Evolutionary conservation across 2,329 filamentous ascomycete species (phyloP).

Genomic region (Epichloe bromicola): DNA sequence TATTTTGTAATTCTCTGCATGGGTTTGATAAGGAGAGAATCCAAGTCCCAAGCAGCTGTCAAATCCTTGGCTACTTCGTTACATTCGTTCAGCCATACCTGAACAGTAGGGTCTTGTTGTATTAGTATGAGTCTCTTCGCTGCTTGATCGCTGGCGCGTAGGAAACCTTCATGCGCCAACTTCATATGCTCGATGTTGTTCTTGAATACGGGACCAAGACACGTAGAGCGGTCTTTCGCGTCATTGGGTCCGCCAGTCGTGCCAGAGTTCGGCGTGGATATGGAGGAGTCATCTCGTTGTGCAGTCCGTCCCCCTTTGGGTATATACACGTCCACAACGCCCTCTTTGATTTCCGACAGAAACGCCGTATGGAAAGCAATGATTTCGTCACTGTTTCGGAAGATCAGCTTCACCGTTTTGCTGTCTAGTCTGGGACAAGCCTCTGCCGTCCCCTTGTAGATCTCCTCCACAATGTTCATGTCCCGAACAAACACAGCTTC

Average conservation of each 20-base stretch:
- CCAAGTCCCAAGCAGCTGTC: slow-evolving; percentile 86
- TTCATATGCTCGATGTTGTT: slow-evolving; percentile 49
- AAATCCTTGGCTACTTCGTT: slow-evolving; percentile 85
- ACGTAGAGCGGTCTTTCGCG: slow-evolving; percentile 37
- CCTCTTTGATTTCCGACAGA: slow-evolving; percentile 66
- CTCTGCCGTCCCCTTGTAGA: slow-evolving; percentile 87
- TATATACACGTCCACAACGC: slow-evolving; percentile 66
- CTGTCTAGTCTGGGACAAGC: slow-evolving; percentile 66
- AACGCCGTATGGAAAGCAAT: slow-evolving; percentile 76
- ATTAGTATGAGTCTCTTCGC: slow-evolving; percentile 49
- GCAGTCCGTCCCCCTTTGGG: slow-evolving; percentile 38
- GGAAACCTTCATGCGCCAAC: slow-evolving; percentile 45
- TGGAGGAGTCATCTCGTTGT: slow-evolving; percentile 27
- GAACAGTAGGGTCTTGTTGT: slow-evolving; percentile 49
- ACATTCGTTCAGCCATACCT: slow-evolving; percentile 86
- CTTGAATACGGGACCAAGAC: slow-evolving; percentile 40
- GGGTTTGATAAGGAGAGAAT: slow-evolving; percentile 93
- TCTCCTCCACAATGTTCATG: slow-evolving; percentile 95
- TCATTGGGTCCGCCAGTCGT: slow-evolving; percentile 33
- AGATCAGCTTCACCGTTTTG: slow-evolving; percentile 80
- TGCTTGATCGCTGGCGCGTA: slow-evolving; percentile 50
- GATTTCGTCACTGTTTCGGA: slow-evolving; percentile 85
- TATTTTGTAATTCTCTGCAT: slow-evolving; percentile 93
- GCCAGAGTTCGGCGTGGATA: slow-evolving; percentile 27
- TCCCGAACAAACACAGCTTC: slow-evolving; percentile 85